phyloP scores from a whole-genome alignment of 768 basidiomycete genomes.

The Rhizopogon vulgaris region DNA sequence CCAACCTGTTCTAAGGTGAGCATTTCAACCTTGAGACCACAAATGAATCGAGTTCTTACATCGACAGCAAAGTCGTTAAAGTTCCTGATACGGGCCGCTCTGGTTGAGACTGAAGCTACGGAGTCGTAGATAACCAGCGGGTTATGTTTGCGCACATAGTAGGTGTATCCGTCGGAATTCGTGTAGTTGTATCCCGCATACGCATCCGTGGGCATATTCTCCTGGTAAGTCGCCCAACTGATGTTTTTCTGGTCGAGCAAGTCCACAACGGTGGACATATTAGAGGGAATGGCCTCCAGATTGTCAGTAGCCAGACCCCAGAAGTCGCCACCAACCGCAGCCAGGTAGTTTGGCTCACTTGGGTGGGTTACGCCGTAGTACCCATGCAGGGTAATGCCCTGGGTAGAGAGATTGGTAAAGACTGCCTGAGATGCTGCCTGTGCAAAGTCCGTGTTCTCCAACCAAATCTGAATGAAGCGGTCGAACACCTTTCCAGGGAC shows the following conservation, averaged over 20 bases:
- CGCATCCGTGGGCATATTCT: constrained; percentile 48
- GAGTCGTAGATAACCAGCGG: constrained; percentile 48
- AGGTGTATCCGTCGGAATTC: constrained; percentile 33
- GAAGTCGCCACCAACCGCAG: constrained; percentile 47
- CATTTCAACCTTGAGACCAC: neutral
- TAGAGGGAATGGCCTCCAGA: constrained; percentile 27
- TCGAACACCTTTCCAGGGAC: constrained; percentile 40
- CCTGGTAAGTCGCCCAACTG: constrained; percentile 58
- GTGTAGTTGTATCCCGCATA: constrained; percentile 34
- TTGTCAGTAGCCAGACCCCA: constrained; percentile 42
- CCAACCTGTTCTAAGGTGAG: constrained; percentile 14
- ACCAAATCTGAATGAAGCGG: constrained; percentile 50
- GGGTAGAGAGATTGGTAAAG: constrained; percentile 34
- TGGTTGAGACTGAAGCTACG: constrained; percentile 34
- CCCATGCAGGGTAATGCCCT: constrained; percentile 43
- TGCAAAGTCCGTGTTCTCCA: constrained; percentile 56
- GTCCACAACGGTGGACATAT: constrained; percentile 54
- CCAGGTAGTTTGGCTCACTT: constrained; percentile 55
- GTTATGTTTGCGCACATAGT: constrained; percentile 54
- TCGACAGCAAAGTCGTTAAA: constrained; percentile 60
- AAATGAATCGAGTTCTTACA: constrained; percentile 17
- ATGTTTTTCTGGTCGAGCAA: constrained; percentile 51
- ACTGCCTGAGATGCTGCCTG: constrained; percentile 20
- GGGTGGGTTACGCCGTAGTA: constrained; percentile 51
- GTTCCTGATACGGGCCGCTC: constrained; percentile 43